Percentiles rank a stretch among this genome's conserved stretches.
Conservation (phyloP, 1,139 yeast species). For the Debaryomyces psychrophilus region DNA sequence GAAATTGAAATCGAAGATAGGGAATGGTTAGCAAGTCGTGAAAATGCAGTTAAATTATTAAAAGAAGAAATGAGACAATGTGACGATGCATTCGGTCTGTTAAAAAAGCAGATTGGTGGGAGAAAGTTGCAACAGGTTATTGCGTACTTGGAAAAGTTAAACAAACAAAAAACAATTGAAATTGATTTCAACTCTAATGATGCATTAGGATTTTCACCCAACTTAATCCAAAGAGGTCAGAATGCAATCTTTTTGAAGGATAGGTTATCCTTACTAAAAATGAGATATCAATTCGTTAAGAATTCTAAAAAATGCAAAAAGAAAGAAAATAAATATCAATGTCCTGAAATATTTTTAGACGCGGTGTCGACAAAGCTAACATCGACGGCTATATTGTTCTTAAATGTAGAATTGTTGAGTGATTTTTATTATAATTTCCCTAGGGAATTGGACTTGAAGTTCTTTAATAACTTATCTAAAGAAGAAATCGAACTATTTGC, state of each 20-base stretch:
- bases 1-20: conserved; percentile 95
- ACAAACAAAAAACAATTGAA: conserved; percentile 46
- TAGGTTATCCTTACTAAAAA: conserved; percentile 67
- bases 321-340: conserved; percentile 81
- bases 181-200: conserved; percentile 54
- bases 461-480: conserved; percentile 62
- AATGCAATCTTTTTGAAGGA: conserved; percentile 84
- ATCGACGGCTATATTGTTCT: conserved; percentile 86
- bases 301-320: conserved; percentile 71
- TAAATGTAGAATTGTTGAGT: conserved; percentile 89
- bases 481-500: conserved; percentile 90
- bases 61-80: conserved; percentile 89
- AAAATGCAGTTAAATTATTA: conserved; percentile 70
- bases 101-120: conserved; percentile 78
- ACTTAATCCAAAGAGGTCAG: conserved; percentile 72
- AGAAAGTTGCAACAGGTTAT: conserved; percentile 82
- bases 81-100: conserved; percentile 59
- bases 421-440: conserved; percentile 97
- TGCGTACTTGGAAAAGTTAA: conserved; percentile 63
- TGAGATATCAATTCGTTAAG: conserved; percentile 78
- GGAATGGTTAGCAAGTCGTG: conserved; percentile 86
- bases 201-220: conserved; percentile 74
- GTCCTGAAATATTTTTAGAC: conserved; percentile 93
- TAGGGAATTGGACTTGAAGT: conserved; percentile 79
- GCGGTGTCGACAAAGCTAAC: conserved; percentile 91